Base-by-base conservation (phyloP, 257 asterid species). In the Jacaranda copaia region DNA sequence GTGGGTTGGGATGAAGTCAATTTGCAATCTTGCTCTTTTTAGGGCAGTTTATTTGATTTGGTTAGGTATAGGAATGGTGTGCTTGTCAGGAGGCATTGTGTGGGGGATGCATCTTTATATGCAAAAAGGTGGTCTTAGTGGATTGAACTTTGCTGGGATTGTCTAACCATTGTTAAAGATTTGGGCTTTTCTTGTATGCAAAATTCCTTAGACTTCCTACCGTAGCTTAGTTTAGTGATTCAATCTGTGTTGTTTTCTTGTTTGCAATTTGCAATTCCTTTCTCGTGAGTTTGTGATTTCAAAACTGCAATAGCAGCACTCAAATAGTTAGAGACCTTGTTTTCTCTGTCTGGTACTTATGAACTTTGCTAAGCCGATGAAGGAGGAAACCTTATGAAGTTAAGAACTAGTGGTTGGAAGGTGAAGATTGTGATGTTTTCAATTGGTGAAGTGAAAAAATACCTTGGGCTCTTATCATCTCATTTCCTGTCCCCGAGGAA, bases 191-290 rank as follows among this genome's bases (percentile, higher is more conserved):
- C 10, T 72, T 55, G 19, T 19, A 12, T 55, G 5, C 40, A 7
- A 59, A 55, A 36, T 2, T 76, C 43, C 32, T 8, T 63, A 16
- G 14, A 25, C 53, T 19, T 59, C 8, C 9, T 14, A 49, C 60
- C 35, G 35, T 73, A 35, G n/a, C 61, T 40, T 72, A 8, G 77
- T 56, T 51, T 42, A 59, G 36, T 53, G 42, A 55, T 66, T 32
- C 13, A 13, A 7, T 64, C 57, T 13, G 4, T 35, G 63, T 63
- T n/a, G 53, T 39, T 8, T 36, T 32, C 18, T 35, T 62, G 19
- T 52, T 74, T 61, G n/a, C 39, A 13, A 51, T 14, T 16, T 36
- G 43, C 52, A 70, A 12, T 11, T 12, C 70, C 60, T 67, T 4
- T 68, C 51, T 43, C 43, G 19, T 43, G 40, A 39, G 18, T 16